Evolutionary conservation across 495 filamentous ascomycete species (phyloP).

Genomic region (Trichoderma parareesei): DNA sequence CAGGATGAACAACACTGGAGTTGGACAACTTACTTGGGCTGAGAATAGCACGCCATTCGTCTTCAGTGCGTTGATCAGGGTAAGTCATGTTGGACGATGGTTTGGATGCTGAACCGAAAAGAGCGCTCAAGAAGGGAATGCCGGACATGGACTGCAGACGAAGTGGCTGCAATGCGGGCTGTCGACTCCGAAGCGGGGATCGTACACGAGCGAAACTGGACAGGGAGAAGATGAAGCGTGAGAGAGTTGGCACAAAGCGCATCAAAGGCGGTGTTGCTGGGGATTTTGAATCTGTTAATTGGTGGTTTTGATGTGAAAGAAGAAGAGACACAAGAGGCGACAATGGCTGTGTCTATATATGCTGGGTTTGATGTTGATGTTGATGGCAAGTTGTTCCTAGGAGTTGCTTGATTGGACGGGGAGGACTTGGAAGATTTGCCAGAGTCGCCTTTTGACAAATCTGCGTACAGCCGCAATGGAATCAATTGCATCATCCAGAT

Average conservation of each 20-base stretch:
- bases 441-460: constrained; percentile 10
- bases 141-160: constrained; percentile 48
- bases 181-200: constrained; percentile 18
- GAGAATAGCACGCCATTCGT: constrained; percentile 84
- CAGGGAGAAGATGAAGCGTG: constrained; percentile 22
- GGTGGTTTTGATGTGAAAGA: no score
- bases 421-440: neutral
- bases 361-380: neutral
- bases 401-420: neutral
- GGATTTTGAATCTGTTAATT: neutral
- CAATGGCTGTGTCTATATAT: neutral
- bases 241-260: constrained; percentile 17
- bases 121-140: constrained; percentile 67
- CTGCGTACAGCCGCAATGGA: constrained; percentile 8
- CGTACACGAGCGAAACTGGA: constrained; percentile 27
- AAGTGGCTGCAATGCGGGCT: neutral
- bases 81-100: constrained; percentile 57
- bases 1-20: neutral
- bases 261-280: constrained; percentile 12
- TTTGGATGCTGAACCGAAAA: constrained; percentile 55
- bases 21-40: constrained; percentile 51
- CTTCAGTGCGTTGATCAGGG: constrained; percentile 68
- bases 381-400: constrained; percentile 27
- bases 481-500: constrained; percentile 7
- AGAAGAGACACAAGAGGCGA: neutral